phyloP scores from a whole-genome alignment of 164 flowering plant species.

The Aristolochia fimbriata region DNA sequence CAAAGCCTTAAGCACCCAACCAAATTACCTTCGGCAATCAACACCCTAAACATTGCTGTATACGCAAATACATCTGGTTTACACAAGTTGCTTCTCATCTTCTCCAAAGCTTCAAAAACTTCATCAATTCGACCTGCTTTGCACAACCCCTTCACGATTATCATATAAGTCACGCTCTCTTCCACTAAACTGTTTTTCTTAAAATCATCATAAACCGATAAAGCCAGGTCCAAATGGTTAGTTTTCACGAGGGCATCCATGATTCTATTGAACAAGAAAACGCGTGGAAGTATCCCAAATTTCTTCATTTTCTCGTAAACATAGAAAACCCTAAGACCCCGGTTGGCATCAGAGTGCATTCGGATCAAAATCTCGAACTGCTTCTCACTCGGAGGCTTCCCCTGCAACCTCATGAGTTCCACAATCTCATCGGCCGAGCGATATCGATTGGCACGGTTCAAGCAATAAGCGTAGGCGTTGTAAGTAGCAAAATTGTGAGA shows the following conservation, averaged over 20 bases:
- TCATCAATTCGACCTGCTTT: slow-evolving; percentile 57
- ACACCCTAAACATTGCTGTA: slow-evolving; percentile 67
- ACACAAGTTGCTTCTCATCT: slow-evolving; percentile 63
- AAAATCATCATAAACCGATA: slow-evolving; percentile 79
- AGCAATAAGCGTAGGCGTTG: slow-evolving; percentile 79
- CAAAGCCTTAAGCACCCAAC: slow-evolving; percentile 77
- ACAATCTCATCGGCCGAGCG: slow-evolving; percentile 87
- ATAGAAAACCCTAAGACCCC: slow-evolving; percentile 73
- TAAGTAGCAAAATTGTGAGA: slow-evolving; percentile 62
- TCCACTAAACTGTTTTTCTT: slow-evolving; percentile 59
- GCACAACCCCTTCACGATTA: slow-evolving; percentile 74
- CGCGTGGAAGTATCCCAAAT: slow-evolving; percentile 63
- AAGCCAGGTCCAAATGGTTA: slow-evolving; percentile 61
- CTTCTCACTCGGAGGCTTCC: slow-evolving; percentile 73
- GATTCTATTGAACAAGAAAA: slow-evolving; percentile 70
- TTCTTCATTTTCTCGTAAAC: slow-evolving; percentile 88
- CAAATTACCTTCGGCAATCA: slow-evolving; percentile 52
- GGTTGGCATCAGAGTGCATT: slow-evolving; percentile 69
- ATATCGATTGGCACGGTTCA: slow-evolving; percentile 54
- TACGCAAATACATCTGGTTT: slow-evolving; percentile 95
- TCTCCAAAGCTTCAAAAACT: slow-evolving; percentile 42
- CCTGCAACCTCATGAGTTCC: slow-evolving; percentile 83
- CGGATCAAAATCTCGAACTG: slow-evolving; percentile 91
- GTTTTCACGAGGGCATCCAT: slow-evolving; percentile 77
- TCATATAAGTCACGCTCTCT: slow-evolving; percentile 81